Percentiles rank a stretch among this genome's conserved stretches.
Evolutionary conservation across 176 grass and related monocot genomes (phyloP).

Genomic region (Ensete glaucum): DNA sequence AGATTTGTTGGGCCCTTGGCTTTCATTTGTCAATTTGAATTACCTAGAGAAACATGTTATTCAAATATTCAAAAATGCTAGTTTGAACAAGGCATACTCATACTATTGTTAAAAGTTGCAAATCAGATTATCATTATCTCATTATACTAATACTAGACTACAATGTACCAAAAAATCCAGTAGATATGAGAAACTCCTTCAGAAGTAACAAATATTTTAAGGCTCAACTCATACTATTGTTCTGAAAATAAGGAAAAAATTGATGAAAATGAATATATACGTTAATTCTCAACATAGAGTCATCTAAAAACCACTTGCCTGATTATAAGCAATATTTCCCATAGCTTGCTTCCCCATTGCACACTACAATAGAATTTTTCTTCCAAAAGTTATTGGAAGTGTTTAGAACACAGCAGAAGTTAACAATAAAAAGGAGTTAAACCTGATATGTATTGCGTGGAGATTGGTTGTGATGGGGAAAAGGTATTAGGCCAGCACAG

Average conservation of each 20-base stretch:
- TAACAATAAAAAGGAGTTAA: constrained; percentile 15
- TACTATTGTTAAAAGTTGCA: not conserved
- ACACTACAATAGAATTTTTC: constrained; percentile 45
- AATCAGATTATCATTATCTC: not conserved
- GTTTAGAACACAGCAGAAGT: constrained; percentile 4
- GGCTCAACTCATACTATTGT: too few species aligned
- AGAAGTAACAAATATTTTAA: too few species aligned
- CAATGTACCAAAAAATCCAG: too few species aligned
- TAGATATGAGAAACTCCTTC: too few species aligned
- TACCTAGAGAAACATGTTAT: not conserved
- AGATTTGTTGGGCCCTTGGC: too few species aligned
- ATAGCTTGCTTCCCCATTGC: constrained; percentile 99
- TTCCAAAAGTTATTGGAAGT: not conserved
- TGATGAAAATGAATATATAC: constrained; percentile 9
- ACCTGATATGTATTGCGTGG: constrained; percentile 97
- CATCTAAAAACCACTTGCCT: constrained; percentile 37
- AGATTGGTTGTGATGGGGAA: constrained; percentile 98
- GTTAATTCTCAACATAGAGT: too few species aligned
- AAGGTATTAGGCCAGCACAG: constrained; percentile 85
- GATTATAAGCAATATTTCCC: constrained; percentile 96
- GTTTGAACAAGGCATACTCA: not conserved
- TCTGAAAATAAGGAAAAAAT: too few species aligned
- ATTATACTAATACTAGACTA: too few species aligned
- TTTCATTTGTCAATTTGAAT: not conserved
- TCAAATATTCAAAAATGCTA: not conserved